Base-by-base conservation (phyloP, 192 early-diverging fungal species). In the Helicostylum pulchrum region DNA sequence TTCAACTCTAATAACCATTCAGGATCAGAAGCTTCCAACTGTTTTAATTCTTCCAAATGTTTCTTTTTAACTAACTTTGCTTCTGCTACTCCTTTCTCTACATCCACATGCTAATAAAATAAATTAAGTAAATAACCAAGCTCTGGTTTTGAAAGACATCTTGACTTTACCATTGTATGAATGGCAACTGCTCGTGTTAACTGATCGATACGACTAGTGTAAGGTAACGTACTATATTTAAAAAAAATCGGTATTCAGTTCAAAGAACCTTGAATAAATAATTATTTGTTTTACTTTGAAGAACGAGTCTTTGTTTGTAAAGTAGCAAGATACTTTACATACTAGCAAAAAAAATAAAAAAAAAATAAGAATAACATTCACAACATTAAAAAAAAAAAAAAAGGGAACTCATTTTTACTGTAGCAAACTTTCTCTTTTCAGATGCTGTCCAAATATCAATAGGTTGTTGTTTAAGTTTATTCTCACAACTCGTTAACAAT, bases 381-480 rank as follows among this genome's bases (percentile, higher is more conserved):
- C 19, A 31, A 7, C 3, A 62, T 53, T 31, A 2, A 12, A 34
- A 45, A 26, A 26, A 26, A 26, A 26, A 34, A 45, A 26, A 26
- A 26, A 26, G 2, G 26, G 26, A 2, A 2, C 26, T 26, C 26
- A 26, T 26, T 26, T 47, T 62, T 42, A 73, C 71, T 20, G 65
- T 57, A 11, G 60, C 57, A 46, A 64, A 66, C 46, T 73, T 73
- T 36, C 54, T 51, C 61, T 61, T 67, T 50, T 73, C 57, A 14
- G 62, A 71, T 10, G 32, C 55, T 46, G 63, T 54, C 62, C 61
- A 71, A 0, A 47, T 15, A 53, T 64, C 62, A 17, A 64, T 11
- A 30, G 65, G 31, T 14, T 53, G 49, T 52, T 71, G 48, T 7
- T 61, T 30, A 10, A 60, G 21, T 34, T 65, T 63, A n/a, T 65